Evolutionary conservation across 306 rosid genomes (phyloP).

Genomic region (Neltuma alba): DNA sequence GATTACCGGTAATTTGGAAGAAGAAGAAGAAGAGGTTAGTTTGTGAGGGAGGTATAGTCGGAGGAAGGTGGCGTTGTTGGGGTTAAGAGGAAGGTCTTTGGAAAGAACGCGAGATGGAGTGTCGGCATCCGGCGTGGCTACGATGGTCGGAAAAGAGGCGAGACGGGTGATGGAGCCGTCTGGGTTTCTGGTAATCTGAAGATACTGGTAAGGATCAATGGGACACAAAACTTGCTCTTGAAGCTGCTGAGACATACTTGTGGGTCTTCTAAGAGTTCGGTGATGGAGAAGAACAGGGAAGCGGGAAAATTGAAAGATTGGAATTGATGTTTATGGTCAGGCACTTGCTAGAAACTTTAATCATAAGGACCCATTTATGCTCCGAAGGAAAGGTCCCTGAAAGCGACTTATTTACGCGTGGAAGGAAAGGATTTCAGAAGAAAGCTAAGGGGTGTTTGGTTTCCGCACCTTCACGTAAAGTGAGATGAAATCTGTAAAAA

Average conservation of each 20-base stretch:
- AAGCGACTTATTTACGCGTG: too few species aligned
- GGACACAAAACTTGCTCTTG: not conserved
- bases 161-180: constrained; percentile 2
- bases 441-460: too few species aligned
- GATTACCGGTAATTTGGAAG: constrained; percentile 32
- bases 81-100: constrained; percentile 40
- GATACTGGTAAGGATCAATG: not conserved
- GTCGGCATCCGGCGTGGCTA: not conserved
- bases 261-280: too few species aligned
- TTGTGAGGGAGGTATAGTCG: constrained; percentile 40
- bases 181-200: not conserved
- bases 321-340: too few species aligned
- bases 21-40: not conserved
- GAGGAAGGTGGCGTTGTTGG: constrained; percentile 29
- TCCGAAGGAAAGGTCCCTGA: too few species aligned
- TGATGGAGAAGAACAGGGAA: not conserved
- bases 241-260: not conserved
- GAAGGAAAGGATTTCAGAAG: too few species aligned
- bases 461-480: too few species aligned
- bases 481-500: too few species aligned
- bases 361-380: too few species aligned
- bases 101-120: constrained; percentile 2
- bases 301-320: too few species aligned
- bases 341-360: too few species aligned
- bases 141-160: not conserved